phyloP scores from a whole-genome alignment of 148 eudicot genomes.

The Pharnaceum exiguum region DNA sequence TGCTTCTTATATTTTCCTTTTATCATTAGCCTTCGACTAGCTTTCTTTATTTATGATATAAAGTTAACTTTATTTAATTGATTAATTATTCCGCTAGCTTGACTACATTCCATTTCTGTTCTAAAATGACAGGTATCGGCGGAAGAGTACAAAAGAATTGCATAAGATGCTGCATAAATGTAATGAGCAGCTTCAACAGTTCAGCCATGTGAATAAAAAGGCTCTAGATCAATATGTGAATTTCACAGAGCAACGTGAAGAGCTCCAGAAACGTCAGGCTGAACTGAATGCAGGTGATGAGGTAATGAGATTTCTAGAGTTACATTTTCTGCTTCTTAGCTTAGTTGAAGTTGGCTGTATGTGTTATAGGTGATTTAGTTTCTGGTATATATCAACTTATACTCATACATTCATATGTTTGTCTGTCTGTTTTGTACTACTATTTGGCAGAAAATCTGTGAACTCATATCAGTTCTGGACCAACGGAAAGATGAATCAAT shows the following conservation, averaged over 20 bases:
- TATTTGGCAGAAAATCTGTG: constrained; percentile 77
- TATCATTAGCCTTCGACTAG: too few species aligned
- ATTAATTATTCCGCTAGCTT: too few species aligned
- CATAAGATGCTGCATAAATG: constrained; percentile 89
- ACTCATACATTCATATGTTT: neutral
- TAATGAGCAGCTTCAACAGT: constrained; percentile 86
- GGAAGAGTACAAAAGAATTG: constrained; percentile 75
- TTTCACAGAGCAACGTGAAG: constrained; percentile 97
- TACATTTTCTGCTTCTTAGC: constrained; percentile 11
- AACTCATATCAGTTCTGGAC: constrained; percentile 82
- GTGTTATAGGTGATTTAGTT: neutral
- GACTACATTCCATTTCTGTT: neutral
- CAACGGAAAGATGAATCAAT: constrained; percentile 95
- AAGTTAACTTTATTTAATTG: too few species aligned
- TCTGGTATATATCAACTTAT: neutral
- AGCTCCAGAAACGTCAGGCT: constrained; percentile 91
- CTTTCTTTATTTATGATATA: too few species aligned
- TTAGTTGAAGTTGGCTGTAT: too few species aligned
- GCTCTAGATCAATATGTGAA: constrained; percentile 97
- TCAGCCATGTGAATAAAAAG: constrained; percentile 98
- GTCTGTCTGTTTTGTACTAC: neutral
- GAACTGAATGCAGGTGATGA: constrained; percentile 98
- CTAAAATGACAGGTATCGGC: constrained; percentile 47
- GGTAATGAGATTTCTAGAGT: constrained; percentile 37
- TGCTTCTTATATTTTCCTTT: too few species aligned